Evolutionary conservation across 2,329 filamentous ascomycete genomes (phyloP).

Genomic region (Fusarium fujikuroi): DNA sequence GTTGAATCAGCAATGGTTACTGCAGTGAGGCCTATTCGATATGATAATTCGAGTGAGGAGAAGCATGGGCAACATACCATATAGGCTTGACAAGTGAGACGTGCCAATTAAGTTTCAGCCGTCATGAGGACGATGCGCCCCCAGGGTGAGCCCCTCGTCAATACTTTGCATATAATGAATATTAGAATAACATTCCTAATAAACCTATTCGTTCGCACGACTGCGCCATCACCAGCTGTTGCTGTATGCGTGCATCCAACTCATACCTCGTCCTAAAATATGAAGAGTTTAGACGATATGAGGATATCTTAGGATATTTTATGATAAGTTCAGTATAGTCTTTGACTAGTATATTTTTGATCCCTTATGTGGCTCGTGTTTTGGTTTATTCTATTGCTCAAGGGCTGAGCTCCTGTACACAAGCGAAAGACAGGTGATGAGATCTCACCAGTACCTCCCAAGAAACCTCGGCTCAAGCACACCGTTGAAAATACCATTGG

Average conservation of each 20-base stretch:
- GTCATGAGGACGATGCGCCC: background rate
- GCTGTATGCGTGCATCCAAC: too few relatives aligned
- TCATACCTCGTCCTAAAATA: too few relatives aligned
- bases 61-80: background rate
- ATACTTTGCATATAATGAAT: background rate
- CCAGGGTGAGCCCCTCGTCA: too few relatives aligned
- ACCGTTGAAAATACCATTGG: fast-evolving
- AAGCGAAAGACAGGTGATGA: background rate
- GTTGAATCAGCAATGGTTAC: background rate
- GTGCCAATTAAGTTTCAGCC: background rate
- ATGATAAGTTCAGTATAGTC: too few relatives aligned
- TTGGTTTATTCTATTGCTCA: too few relatives aligned
- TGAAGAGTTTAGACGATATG: too few relatives aligned
- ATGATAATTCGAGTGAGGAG: background rate
- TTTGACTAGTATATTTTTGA: too few relatives aligned
- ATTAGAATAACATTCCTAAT: background rate
- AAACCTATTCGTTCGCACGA: background rate
- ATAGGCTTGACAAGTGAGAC: background rate
- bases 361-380: too few relatives aligned
- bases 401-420: background rate
- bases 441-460: background rate
- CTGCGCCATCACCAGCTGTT: too few relatives aligned
- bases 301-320: too few relatives aligned
- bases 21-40: background rate
- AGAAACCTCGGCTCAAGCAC: fast-evolving